Conservation (phyloP, 305 asterid species). For the Ilex paraguariensis region DNA sequence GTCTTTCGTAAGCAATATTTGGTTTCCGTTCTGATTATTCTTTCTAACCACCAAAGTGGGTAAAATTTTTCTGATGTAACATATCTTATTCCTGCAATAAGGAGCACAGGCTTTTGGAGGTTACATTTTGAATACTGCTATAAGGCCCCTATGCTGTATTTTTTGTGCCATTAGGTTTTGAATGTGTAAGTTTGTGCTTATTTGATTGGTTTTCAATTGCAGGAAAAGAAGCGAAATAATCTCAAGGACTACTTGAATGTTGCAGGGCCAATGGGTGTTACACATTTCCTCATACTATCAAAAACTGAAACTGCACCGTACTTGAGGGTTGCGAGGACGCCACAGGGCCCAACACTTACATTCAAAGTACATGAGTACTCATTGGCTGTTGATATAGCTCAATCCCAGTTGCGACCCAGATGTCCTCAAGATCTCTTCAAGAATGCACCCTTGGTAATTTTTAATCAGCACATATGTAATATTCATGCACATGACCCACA, state of each 20-base stretch:
- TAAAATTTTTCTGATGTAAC: background rate
- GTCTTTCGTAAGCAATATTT: background rate
- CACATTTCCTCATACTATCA: conserved; percentile 81
- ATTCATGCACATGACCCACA: too few species aligned
- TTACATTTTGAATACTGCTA: too few species aligned
- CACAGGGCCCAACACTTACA: conserved; percentile 87
- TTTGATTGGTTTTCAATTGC: conserved; percentile 9
- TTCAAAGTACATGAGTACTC: conserved; percentile 79
- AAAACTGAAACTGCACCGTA: conserved; percentile 69
- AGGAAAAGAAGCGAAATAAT: conserved; percentile 86
- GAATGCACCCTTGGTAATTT: conserved; percentile 74
- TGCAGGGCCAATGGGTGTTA: conserved; percentile 88
- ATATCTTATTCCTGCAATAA: background rate
- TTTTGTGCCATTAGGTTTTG: background rate
- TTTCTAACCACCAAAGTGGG: background rate
- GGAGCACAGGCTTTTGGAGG: background rate
- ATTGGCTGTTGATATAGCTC: conserved; percentile 68
- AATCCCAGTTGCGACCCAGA: conserved; percentile 79
- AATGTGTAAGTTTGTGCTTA: conserved; percentile 3
- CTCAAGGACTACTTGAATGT: conserved; percentile 77
- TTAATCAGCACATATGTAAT: background rate
- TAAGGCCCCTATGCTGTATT: background rate
- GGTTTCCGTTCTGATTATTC: background rate
- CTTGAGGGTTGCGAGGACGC: conserved; percentile 75
- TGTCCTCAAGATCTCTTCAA: conserved; percentile 71